Percentiles rank a stretch among this genome's conserved stretches.
phyloP scores from a whole-genome alignment of 1,284 basidiomycete genomes.

The Marasmius tenuissimus region DNA sequence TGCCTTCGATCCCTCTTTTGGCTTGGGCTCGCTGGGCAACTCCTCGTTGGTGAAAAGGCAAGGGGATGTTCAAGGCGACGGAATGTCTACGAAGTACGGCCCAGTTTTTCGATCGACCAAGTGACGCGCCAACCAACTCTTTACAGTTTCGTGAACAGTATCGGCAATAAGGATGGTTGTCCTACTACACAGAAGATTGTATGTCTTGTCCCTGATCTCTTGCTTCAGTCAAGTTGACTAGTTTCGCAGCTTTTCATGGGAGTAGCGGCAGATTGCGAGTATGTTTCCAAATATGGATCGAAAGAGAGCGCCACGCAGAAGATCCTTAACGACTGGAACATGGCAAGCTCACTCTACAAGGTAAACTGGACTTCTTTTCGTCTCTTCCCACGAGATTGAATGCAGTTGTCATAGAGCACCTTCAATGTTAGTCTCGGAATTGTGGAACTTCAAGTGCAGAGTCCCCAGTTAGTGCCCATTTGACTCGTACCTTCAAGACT shows the following conservation, averaged over 20 bases:
- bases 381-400: neutral
- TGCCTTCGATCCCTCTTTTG: conserved; percentile 17
- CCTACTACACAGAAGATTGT: conserved; percentile 75
- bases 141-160: conserved; percentile 63
- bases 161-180: conserved; percentile 73
- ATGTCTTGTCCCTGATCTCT: conserved; percentile 29
- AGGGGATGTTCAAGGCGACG: conserved; percentile 50
- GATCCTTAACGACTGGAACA: conserved; percentile 80
- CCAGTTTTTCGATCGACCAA: conserved; percentile 6
- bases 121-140: conserved; percentile 8
- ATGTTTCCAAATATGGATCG: conserved; percentile 64
- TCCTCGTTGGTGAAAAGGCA: conserved; percentile 44
- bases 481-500: neutral
- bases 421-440: conserved; percentile 90
- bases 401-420: conserved; percentile 43
- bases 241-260: conserved; percentile 70
- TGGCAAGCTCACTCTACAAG: conserved; percentile 79
- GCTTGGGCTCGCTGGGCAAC: conserved; percentile 29
- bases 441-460: conserved; percentile 72
- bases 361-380: conserved; percentile 27
- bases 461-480: conserved; percentile 37
- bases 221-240: neutral
- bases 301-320: conserved; percentile 67
- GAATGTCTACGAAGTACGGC: conserved; percentile 53
- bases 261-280: conserved; percentile 87